Percentiles rank a stretch among this genome's conserved stretches.
These are phyloP conservation scores for Gossypium herbaceum DNA, from an alignment of 345 rosid genomes.

Conservation along the genomic window DNA sequence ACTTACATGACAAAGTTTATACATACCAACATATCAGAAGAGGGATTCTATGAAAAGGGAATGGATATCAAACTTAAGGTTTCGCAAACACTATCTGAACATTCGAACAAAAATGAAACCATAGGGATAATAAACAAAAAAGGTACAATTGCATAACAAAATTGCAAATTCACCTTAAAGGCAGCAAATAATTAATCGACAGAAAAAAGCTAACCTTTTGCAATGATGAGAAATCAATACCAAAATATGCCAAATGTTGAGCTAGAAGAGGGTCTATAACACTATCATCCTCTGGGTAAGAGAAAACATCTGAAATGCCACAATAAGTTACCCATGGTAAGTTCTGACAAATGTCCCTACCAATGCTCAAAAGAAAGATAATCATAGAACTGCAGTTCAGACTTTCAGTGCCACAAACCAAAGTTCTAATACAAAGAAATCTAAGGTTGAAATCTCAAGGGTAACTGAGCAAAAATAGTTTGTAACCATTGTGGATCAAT, in stretches of 20 bases:
- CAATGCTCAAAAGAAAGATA: neutral
- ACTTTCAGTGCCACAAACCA: neutral
- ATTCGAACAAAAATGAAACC: neutral
- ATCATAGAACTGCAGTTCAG: neutral
- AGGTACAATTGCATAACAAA: slow-evolving; percentile 1
- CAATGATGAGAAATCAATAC: slow-evolving; percentile 91
- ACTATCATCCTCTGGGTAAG: slow-evolving; percentile 91
- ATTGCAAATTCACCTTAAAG: neutral
- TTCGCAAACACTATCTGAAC: too few species aligned
- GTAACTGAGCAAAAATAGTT: neutral
- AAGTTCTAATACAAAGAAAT: neutral
- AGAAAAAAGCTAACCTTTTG: slow-evolving; percentile 61
- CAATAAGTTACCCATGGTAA: slow-evolving; percentile 40
- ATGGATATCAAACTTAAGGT: neutral
- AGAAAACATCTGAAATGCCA: slow-evolving; percentile 98
- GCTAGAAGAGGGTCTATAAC: slow-evolving; percentile 89
- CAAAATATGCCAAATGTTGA: slow-evolving; percentile 90
- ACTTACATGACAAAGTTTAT: neutral
- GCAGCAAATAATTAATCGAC: neutral
- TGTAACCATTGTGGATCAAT: neutral
- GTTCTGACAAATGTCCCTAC: slow-evolving; percentile 22
- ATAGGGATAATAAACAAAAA: neutral
- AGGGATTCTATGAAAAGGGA: neutral
- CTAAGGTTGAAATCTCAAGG: neutral
- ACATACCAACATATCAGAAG: neutral